Base-by-base conservation (phyloP, 2,329 filamentous ascomycete genomes). In the Stachybotrys echinatus region DNA sequence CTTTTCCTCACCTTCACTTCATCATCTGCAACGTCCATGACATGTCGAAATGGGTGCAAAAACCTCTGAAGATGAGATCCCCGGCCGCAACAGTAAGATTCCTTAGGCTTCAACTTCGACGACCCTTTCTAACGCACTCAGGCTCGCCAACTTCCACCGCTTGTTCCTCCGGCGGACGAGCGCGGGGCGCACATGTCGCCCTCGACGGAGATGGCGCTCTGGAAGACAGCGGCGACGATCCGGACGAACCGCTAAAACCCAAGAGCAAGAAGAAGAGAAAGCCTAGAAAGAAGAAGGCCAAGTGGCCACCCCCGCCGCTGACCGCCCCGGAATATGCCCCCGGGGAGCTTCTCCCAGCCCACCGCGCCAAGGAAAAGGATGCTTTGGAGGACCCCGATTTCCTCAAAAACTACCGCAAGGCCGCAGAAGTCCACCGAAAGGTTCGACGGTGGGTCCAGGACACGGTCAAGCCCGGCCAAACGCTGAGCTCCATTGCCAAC, bases 361-460 rank as follows among this genome's bases (percentile, higher is more conserved):
- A 17, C 38, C 38, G 38, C 38, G 12, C 7, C 38, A 40, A 40
- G 12, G 38, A 19, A 19, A 17, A 19, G 7, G n/a, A 40, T 7
- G 7, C 7, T 7, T 17, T 40, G 6, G 38, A 40, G 42, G 21
- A 90, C 67, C 84, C 81, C 2, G 62, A 67, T 14, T 89, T 89
- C 70, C 72, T 92, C 44, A 79, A 79, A 45, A 86, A 92, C 58
- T 92, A 92, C 63, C 84, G 89, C 48, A 80, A 90, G 54, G 88
- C 81, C 42, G 88, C 89, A 6, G 89, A 94, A 65, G 80, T 88
- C 5, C 89, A 94, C 64, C 83, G 89, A 48, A 87, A 94, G 61
- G 88, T 92, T 42, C 83, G 89, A 40, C 83, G 88, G 63, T 91
- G 87, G 80, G 88, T 86, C 1, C 86, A 88, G 65, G 82, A 84